Conservation (phyloP, 306 rosid genomes). For the Quercus gilva region DNA sequence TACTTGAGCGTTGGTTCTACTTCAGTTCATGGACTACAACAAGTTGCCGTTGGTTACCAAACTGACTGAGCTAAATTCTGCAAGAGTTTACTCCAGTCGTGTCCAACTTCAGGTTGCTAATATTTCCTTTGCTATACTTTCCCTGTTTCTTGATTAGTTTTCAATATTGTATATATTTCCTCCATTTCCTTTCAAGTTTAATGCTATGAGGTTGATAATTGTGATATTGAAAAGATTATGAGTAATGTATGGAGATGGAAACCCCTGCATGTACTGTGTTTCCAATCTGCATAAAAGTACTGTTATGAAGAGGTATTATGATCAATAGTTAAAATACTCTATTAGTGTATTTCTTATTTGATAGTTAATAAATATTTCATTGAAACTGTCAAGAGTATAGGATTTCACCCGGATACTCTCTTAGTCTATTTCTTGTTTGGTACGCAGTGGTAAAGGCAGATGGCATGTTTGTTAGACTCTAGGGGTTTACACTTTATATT, state of each 20-base stretch:
- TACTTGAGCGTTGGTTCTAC: too few relatives aligned
- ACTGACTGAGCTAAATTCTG: constrained; percentile 71
- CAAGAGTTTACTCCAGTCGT: constrained; percentile 73
- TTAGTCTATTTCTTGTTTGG: background rate
- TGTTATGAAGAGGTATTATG: background rate
- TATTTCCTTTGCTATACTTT: constrained; percentile 6
- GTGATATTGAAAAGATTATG: background rate
- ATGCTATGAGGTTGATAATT: background rate
- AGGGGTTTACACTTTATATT: background rate
- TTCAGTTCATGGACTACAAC: constrained; percentile 64
- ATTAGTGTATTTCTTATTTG: too few relatives aligned
- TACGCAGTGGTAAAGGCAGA: background rate
- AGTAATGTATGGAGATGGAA: background rate
- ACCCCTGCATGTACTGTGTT: background rate
- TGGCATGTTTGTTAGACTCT: background rate
- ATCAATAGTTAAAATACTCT: background rate
- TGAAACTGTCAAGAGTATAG: too few relatives aligned
- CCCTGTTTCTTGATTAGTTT: background rate
- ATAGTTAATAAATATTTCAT: too few relatives aligned
- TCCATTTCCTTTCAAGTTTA: background rate
- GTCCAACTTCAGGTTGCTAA: constrained; percentile 73
- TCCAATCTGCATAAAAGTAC: background rate
- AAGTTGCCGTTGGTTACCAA: constrained; percentile 79
- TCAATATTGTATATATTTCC: background rate
- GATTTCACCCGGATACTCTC: too few relatives aligned